phyloP scores from a whole-genome alignment of 2,329 filamentous ascomycete genomes.

The Diaporthe amygdali region DNA sequence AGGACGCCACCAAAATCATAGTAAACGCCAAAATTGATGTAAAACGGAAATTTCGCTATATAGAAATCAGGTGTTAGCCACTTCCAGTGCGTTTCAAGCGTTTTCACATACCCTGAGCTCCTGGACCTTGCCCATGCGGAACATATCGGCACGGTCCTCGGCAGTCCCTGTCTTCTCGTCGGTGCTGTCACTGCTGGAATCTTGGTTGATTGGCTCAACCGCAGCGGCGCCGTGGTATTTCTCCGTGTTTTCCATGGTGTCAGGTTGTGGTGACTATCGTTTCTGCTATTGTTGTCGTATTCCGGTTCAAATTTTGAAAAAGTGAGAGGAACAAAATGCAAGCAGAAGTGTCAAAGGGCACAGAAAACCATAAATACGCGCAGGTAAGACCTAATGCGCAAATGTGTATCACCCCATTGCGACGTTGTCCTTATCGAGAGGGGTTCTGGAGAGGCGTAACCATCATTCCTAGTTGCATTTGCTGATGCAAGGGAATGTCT shows the following conservation, averaged over 20 bases:
- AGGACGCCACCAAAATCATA: conserved; percentile 58
- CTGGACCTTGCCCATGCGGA: conserved; percentile 54
- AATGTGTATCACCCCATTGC: not conserved
- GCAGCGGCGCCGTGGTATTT: not conserved
- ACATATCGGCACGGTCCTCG: conserved; percentile 48
- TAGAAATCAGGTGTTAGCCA: conserved; percentile 27
- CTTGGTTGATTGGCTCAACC: not conserved
- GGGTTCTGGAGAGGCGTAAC: not conserved
- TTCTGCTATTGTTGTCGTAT: not conserved
- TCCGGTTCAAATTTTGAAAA: not conserved
- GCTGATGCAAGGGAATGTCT: not conserved
- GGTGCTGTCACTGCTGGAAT: not conserved
- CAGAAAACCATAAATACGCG: not conserved
- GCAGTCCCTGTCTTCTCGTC: conserved; percentile 15
- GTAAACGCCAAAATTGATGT: conserved; percentile 57
- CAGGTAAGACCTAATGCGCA: not conserved
- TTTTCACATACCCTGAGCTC: conserved; percentile 44
- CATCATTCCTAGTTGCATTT: not conserved
- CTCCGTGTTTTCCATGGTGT: not conserved
- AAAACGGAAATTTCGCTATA: conserved; percentile 53
- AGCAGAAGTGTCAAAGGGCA: not conserved
- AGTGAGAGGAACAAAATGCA: not conserved
- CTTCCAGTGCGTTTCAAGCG: not conserved
- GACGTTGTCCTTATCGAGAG: not conserved
- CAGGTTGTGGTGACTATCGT: not conserved